A percentile compares a stretch with the other conserved stretches of the same genome.
phyloP scores from a whole-genome alignment of 164 flowering plant genomes.

The Aristolochia californica region DNA sequence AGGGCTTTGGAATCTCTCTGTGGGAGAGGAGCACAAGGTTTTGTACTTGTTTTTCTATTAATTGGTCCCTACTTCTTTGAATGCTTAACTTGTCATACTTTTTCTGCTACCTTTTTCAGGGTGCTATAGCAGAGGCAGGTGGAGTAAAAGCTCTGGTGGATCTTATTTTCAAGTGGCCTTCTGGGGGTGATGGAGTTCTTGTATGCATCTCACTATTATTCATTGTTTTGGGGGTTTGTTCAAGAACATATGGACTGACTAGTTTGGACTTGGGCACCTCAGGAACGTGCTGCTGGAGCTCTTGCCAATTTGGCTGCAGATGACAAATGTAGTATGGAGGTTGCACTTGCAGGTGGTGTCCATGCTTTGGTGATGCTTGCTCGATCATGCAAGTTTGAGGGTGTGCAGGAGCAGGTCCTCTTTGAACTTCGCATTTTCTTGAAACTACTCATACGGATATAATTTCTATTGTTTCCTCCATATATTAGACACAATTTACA shows the following conservation, averaged over 20 bases:
- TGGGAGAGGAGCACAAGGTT: slow-evolving; percentile 99
- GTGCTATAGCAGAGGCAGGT: slow-evolving; percentile 94
- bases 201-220: slow-evolving; percentile 28
- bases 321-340: slow-evolving; percentile 93
- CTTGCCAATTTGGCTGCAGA: slow-evolving; percentile 97
- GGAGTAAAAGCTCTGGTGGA: slow-evolving; percentile 90
- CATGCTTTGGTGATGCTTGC: slow-evolving; percentile 96
- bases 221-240: neutral
- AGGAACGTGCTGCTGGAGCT: slow-evolving; percentile 99
- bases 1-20: slow-evolving; percentile 98
- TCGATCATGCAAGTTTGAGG: slow-evolving; percentile 79
- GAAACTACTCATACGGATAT: neutral
- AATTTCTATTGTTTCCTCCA: neutral
- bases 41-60: slow-evolving; percentile 10
- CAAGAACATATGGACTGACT: neutral
- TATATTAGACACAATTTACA: neutral
- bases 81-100: neutral
- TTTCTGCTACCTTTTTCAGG: slow-evolving; percentile 26
- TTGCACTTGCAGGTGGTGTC: slow-evolving; percentile 87
- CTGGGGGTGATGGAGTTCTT: slow-evolving; percentile 90
- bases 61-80: neutral
- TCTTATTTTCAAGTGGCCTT: slow-evolving; percentile 86
- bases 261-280: slow-evolving; percentile 3
- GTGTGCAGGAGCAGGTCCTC: slow-evolving; percentile 94
- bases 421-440: neutral